These are phyloP conservation scores for Phytophthora cajani DNA, from an alignment of 352 stramenopile species.

Conservation along the genomic window DNA sequence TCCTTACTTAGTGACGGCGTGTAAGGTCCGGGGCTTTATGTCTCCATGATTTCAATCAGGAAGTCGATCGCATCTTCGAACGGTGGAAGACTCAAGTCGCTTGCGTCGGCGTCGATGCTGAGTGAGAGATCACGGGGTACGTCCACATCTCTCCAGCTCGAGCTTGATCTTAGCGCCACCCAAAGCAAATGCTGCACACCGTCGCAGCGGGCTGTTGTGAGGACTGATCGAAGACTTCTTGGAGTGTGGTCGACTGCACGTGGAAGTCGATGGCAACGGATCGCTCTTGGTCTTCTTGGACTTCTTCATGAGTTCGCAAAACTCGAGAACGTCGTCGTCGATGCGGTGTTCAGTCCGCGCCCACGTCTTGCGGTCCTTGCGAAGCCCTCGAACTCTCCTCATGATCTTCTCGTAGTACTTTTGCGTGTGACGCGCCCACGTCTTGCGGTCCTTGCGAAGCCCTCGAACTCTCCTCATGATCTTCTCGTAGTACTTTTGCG, in stretches of 20 bases:
- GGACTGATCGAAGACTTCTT: slow-evolving; percentile 25
- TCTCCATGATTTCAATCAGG: slow-evolving; percentile 51
- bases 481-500: slow-evolving; percentile 79
- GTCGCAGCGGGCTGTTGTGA: slow-evolving; percentile 25
- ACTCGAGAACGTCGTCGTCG: not conserved
- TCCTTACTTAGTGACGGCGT: not conserved
- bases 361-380: not conserved
- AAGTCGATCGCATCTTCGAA: slow-evolving; percentile 64
- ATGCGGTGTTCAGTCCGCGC: not conserved
- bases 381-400: slow-evolving; percentile 48
- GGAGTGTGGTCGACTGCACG: not conserved
- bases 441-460: not conserved
- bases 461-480: slow-evolving; percentile 63
- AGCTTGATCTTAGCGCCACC: not conserved
- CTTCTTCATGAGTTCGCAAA: not conserved
- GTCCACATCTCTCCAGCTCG: not conserved
- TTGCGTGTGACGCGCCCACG: slow-evolving; percentile 38
- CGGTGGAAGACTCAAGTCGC: slow-evolving; percentile 32
- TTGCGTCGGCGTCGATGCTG: slow-evolving; percentile 15
- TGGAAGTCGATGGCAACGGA: not conserved
- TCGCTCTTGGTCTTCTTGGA: not conserved
- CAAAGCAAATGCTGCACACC: slow-evolving; percentile 1
- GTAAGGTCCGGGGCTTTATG: not conserved
- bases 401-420: slow-evolving; percentile 83
- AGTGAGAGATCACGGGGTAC: slow-evolving; percentile 1